Evolutionary conservation across 495 filamentous ascomycete genomes (phyloP), one percentile per base, ranked within the genome.

Genomic region (Chaetomium tenue): DNA sequence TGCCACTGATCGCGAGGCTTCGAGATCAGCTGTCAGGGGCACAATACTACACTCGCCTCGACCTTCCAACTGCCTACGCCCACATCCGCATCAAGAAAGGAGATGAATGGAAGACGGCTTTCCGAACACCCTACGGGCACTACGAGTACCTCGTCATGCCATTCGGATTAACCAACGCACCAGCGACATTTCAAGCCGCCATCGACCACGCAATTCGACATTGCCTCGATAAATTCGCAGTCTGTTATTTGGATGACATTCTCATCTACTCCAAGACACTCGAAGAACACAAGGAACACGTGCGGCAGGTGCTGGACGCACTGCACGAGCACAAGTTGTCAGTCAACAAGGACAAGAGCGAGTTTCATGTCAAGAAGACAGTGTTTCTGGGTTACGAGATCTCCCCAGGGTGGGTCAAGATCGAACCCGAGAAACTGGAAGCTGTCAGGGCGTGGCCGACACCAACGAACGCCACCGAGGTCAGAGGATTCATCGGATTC

Each of bases 91-190:
- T 64, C 26, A 59, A 53, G 33, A 20, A 59, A 53, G 47, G 47
- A 2, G 55, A 64, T 12, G 55, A 64, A 39, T 64, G 47, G 63
- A 64, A 64, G 22, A 64, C 63, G 6, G 63, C 63, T 6, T 64
- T 64, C 30, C 1, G 47, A 5, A 59, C 44, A 4, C 16, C 2
- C 2, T 39, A 58, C 11, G 44, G 62, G 16, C 44, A 23, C n/a
- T 64, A 50, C 33, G 30, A 64, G 54, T 64, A 64, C 42, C 20
- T 51, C 5, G 40, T 58, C 0, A 64, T 64, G 44, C 46, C 26
- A 0, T 39, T 58, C 42, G 42, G 15, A 5, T 18, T 46, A 6
- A 46, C 42, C 12, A 46, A 46, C n/a, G 15, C 42, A 18, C 42
- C 15, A 18, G 42, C 42, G 12, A 46, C 42, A 3, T 46, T 46